Evolutionary conservation across 352 stramenopile species (phyloP), one percentile per base, ranked within the genome.

Genomic region (Phytophthora tentaculata): DNA sequence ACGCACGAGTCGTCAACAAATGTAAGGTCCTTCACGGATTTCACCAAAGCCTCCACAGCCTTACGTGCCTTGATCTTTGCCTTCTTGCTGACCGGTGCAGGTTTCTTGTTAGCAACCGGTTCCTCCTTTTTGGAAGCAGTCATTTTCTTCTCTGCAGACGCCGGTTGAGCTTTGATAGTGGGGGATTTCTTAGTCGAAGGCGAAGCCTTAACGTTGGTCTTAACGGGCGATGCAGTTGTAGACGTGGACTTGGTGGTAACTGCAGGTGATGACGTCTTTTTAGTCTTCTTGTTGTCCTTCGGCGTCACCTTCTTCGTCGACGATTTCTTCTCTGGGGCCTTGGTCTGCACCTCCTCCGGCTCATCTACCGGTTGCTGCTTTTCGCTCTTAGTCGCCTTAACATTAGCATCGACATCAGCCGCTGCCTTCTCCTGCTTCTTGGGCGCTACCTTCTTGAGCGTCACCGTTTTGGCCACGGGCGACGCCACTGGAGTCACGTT

Each of bases 1-100:
- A 92, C 82, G 17, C 78, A 76, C 17, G 76, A 66, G 3, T 88
- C 76, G 13, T 70, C 70, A 29, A 74, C 50, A 64, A 86, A 88
- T 39, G 69, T 74, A 24, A 92, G 23, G 49, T 89, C 82, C 23
- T 55, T 41, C 37, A 45, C 37, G 4, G 74, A 76, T 12, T 69
- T 69, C 14, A 92, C 80, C 12, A 92, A 69, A 20, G 61, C 67
- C 47, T 79, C 74, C 24, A 91, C 73, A 16, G 66, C 61, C 19
- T 72, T 74, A 22, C 63, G 59, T 26, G 66, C 44, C 37, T 65
- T 65, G 20, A 29, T 12, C n/a, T 57, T 53, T 10, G 54, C 48
- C 28, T 70, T 79, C 67, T 71, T 80, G 16, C 66, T n/a, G n/a
- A 55, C 41, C 0, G 50, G 48, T 17, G 58, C 45, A 45, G 44